phyloP scores from a whole-genome alignment of 495 filamentous ascomycete species.

The Clohesyomyces aquaticus region DNA sequence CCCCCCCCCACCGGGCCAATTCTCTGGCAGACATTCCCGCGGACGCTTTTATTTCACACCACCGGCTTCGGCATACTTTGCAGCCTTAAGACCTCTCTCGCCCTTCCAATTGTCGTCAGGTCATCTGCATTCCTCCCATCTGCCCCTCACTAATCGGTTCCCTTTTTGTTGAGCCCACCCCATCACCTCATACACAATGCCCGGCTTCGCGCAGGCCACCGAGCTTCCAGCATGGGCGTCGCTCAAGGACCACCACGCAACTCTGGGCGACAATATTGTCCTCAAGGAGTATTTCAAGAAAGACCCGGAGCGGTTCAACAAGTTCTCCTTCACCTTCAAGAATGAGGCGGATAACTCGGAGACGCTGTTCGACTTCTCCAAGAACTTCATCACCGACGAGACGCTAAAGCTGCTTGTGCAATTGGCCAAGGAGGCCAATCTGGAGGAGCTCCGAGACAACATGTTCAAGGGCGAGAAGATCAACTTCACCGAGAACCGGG shows the following conservation, averaged over 20 bases:
- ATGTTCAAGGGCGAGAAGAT: constrained; percentile 98
- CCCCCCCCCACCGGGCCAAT: too few relatives aligned
- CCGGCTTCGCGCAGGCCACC: constrained; percentile 71
- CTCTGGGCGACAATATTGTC: constrained; percentile 82
- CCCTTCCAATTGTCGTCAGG: constrained; percentile 20
- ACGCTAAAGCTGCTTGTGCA: constrained; percentile 83
- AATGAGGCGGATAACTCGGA: constrained; percentile 78
- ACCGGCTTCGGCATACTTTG: not conserved
- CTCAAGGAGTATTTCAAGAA: constrained; percentile 90
- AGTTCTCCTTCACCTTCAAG: constrained; percentile 81
- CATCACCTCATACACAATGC: constrained; percentile 42
- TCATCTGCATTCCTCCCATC: constrained; percentile 10
- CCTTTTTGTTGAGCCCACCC: constrained; percentile 1
- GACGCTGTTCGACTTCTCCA: constrained; percentile 97
- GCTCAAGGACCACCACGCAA: constrained; percentile 85
- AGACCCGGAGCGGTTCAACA: constrained; percentile 86
- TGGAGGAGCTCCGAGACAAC: constrained; percentile 91
- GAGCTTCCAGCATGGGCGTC: constrained; percentile 82
- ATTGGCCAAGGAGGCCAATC: constrained; percentile 84
- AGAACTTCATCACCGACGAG: constrained; percentile 95
- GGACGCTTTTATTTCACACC: not conserved
- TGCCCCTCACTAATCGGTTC: not conserved
- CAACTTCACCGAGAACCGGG: constrained; percentile 97
- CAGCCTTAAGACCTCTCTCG: not conserved
- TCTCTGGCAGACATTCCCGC: constrained; percentile 1